Evolutionary conservation across 768 basidiomycete species (phyloP), one percentile per base, ranked within the genome.

Genomic region (Leucocoprinus leucothites): DNA sequence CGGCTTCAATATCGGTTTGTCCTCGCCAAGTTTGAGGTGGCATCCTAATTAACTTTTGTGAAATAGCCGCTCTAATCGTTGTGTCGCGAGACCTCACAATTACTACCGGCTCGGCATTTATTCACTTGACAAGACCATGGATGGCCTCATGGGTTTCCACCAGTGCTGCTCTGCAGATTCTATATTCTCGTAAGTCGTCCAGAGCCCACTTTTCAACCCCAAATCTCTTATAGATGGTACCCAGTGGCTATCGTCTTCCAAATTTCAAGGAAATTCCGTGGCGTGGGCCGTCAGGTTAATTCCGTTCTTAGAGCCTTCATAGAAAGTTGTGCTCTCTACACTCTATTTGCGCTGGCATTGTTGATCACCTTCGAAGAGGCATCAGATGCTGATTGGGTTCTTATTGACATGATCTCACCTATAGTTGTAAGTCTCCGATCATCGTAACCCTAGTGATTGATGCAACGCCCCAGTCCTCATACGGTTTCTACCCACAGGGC

Each of bases 301-400:
- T 24, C 35, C 16, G 52, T 53, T n/a, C 24, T 48, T 16, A 42
- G 28, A 34, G 46, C 31, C 5, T 13, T 55, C 16, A 45, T 55
- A 18, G 53, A 55, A 22, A 55, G 53, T 25, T 48, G 53, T 28
- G 53, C 53, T 25, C 22, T 55, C 19, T 55, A 55, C 14, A 55
- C 53, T 3, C 25, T 55, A 9, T 55, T 55, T 18, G 46, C 45
- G 2, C 4, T 48, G 36, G 53, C 46, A 3, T 36, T 55, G 2
- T 34, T 55, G 46, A 48, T 55, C 22, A 18, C 53, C 25, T 55
- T 40, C 18, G 36, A 48, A 19, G 19, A 9, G 14, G 53, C 53
- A 13, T 55, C 53, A 3, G 46, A 55, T 41, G 46, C 46, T 7
- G 53, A 55, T 31, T 55, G 53, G 53, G 46, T 55, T 14, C 24